Conservation (phyloP, 371 early-diverging fungal species). For the Umbelopsis sp. region DNA sequence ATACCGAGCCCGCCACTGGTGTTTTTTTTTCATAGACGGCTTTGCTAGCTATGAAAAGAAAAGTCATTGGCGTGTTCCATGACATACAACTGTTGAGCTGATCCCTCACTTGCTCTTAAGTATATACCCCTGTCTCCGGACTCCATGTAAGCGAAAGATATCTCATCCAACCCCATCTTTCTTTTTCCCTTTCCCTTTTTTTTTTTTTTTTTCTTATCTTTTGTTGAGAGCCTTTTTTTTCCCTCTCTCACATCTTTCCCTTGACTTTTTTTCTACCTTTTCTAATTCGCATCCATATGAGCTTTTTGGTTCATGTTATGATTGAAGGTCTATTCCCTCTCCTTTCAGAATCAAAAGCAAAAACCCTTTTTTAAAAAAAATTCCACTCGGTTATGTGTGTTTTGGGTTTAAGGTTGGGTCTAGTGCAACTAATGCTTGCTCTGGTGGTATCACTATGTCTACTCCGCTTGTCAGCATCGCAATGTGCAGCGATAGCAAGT, state of each 20-base stretch:
- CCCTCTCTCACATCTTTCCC: not conserved
- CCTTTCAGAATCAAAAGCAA: not conserved
- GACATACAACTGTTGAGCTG: constrained; percentile 1
- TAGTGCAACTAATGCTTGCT: not conserved
- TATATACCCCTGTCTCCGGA: not conserved
- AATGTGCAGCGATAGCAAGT: no score
- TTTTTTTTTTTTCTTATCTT: not conserved
- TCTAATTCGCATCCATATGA: not conserved
- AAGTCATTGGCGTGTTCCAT: not conserved
- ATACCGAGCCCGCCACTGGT: not conserved
- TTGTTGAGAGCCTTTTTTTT: not conserved
- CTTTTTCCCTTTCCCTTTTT: not conserved
- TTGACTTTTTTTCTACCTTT: not conserved
- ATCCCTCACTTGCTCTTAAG: not conserved
- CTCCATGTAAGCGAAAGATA: constrained; percentile 7
- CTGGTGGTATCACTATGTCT: not conserved
- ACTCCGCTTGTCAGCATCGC: not conserved
- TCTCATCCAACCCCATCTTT: not conserved
- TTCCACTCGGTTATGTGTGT: not conserved
- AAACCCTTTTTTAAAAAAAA: not conserved
- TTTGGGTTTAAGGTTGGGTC: not conserved
- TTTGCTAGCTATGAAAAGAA: not conserved
- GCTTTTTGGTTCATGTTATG: not conserved
- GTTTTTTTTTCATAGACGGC: not conserved
- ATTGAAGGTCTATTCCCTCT: not conserved